Conservation (phyloP, 2,329 filamentous ascomycete species). For the Alternaria solani region DNA sequence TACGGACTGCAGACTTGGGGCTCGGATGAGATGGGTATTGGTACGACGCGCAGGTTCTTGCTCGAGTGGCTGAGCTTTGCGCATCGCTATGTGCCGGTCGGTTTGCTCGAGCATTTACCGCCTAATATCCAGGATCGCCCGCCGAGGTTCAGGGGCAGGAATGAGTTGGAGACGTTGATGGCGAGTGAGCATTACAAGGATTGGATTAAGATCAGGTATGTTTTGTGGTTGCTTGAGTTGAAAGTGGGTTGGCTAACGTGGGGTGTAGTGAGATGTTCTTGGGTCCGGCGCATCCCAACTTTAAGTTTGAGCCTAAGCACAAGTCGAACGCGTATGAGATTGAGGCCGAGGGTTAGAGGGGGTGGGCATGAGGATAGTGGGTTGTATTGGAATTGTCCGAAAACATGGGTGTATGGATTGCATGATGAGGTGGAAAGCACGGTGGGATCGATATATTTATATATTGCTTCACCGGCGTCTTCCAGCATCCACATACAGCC, state of each 20-base stretch:
- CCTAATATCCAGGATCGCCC: conserved; percentile 89
- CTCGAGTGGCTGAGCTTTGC: conserved; percentile 96
- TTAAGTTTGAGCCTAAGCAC: conserved; percentile 96
- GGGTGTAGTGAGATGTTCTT: conserved; percentile 89
- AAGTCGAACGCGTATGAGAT: conserved; percentile 92
- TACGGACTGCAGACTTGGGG: conserved; percentile 96
- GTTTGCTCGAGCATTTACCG: conserved; percentile 85
- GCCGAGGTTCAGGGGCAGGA: conserved; percentile 80
- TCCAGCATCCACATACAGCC: background rate
- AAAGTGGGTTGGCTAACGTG: conserved; percentile 19
- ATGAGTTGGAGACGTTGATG: conserved; percentile 93
- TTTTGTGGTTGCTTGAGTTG: background rate
- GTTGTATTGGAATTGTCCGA: background rate
- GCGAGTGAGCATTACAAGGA: conserved; percentile 92
- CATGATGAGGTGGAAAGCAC: background rate
- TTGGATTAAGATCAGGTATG: conserved; percentile 97
- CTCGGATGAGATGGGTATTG: conserved; percentile 91
- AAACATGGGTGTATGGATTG: background rate
- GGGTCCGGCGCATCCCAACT: conserved; percentile 86
- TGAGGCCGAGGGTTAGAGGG: conserved; percentile 58
- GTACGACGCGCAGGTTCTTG: conserved; percentile 88
- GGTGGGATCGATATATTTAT: background rate
- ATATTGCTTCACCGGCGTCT: background rate
- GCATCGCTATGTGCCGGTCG: conserved; percentile 89
- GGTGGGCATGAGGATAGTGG: background rate